Evolutionary conservation across 2,329 filamentous ascomycete genomes (phyloP), one percentile per base, ranked within the genome.

Genomic region (Aplosporella prunicola): DNA sequence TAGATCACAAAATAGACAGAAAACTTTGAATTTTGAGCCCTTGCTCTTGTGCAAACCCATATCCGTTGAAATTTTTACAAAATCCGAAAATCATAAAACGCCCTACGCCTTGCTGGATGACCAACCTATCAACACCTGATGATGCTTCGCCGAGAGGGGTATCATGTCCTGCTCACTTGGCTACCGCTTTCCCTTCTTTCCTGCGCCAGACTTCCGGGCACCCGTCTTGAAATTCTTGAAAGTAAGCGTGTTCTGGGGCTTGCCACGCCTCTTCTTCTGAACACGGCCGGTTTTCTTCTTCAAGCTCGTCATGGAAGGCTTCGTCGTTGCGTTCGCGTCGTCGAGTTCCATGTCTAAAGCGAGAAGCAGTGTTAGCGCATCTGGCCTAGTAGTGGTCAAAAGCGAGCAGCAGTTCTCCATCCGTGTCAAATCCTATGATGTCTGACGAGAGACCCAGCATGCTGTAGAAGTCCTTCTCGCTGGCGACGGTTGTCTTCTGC

Each of bases 261-360:
- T 62, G 25, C 53, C 51, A 17, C 55, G 53, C 32, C 17, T 34
- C 49, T 60, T 61, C 46, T 54, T 51, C 34, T 50, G 51, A 23
- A 56, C 41, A 39, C 55, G 49, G n/a, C 53, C 54, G 11, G 43
- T 41, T 43, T 60, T 58, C 39, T 52, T 58, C 41, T 51, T 49
- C 36, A 50, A 51, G 35, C 41, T 47, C 22, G 43, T 47, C 26
- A 31, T 35, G 38, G 38, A 26, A 31, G 38, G 38, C 20, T 40
- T 24, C 8, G 22, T 24, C 8, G 22, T n/a, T 8, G 22, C 22
- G 22, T 8, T 35, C 29, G 49, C 44, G 33, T 47, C 52, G 44
- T 61, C 61, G 40, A 60, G 48, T 32, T 65, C 61, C 57, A 63
- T 62, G 36, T 57, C 60, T 59, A 17, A 28, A n/a, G 20, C 20